These are phyloP conservation scores for Luffa aegyptiaca DNA, from an alignment of 306 rosid genomes.

Conservation along the genomic window DNA sequence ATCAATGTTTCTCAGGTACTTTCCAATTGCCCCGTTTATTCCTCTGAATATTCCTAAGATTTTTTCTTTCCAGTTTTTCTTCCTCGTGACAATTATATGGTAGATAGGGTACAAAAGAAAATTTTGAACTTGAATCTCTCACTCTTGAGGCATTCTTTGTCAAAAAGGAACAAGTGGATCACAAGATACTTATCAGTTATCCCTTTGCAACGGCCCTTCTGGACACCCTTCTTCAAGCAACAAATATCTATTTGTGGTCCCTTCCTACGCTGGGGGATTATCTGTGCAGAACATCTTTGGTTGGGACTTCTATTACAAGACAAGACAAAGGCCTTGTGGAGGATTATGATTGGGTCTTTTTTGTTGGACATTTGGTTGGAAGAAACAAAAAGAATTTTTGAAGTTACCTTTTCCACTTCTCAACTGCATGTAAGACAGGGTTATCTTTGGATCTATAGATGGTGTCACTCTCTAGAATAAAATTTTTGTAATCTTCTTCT, in stretches of 20 bases:
- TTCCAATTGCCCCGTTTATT: too few relatives aligned
- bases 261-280: neutral
- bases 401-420: neutral
- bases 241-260: neutral
- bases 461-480: neutral
- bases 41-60: neutral
- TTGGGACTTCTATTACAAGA: neutral
- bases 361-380: neutral
- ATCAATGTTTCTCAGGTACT: neutral
- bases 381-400: neutral
- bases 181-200: neutral
- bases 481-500: neutral
- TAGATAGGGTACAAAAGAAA: neutral
- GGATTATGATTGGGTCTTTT: neutral
- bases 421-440: neutral
- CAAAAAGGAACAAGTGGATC: neutral
- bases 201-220: neutral
- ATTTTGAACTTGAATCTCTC: neutral
- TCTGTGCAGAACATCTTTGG: neutral
- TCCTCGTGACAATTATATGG: neutral
- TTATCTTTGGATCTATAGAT: neutral
- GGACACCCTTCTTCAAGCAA: neutral
- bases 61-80: neutral
- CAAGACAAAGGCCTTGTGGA: neutral
- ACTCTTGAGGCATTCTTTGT: neutral